A percentile compares a stretch with the other conserved stretches of the same genome.
phyloP scores from a whole-genome alignment of 805 yeast species.

The Priceomyces castillae region DNA sequence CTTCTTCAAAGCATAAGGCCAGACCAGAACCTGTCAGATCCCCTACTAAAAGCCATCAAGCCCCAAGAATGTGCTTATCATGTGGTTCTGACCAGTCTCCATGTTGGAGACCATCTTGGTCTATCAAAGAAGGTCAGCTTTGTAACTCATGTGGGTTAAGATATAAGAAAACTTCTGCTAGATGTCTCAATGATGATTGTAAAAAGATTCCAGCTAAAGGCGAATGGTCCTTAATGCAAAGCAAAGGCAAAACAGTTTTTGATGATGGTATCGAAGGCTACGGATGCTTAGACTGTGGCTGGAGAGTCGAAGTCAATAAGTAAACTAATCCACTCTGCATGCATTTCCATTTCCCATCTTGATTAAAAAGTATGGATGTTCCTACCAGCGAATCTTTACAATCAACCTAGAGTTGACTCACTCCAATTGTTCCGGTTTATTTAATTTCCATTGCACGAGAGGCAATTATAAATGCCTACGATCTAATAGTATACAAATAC shows the following conservation, averaged over 20 bases:
- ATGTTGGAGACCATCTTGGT: slow-evolving; percentile 99
- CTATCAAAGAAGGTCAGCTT: slow-evolving; percentile 83
- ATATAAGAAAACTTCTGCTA: slow-evolving; percentile 89
- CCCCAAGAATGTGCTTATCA: slow-evolving; percentile 71
- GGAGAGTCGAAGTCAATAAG: slow-evolving; percentile 39
- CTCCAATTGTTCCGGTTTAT: too few species aligned
- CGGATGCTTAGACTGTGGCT: slow-evolving; percentile 43
- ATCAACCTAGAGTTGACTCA: not conserved
- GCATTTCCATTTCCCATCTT: not conserved
- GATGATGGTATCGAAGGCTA: slow-evolving; percentile 41
- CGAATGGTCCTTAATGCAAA: slow-evolving; percentile 86
- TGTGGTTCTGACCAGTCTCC: slow-evolving; percentile 92
- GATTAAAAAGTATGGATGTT: not conserved
- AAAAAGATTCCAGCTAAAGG: slow-evolving; percentile 93
- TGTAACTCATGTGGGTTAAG: slow-evolving; percentile 96
- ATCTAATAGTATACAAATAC: too few species aligned
- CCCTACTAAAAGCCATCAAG: slow-evolving; percentile 27
- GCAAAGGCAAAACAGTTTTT: slow-evolving; percentile 50
- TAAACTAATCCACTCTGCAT: slow-evolving; percentile 2
- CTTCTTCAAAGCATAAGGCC: slow-evolving; percentile 30
- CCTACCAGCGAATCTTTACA: not conserved
- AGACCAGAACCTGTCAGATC: slow-evolving; percentile 31
- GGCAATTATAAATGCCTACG: too few species aligned
- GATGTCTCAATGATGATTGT: slow-evolving; percentile 76
- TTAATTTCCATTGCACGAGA: too few species aligned